Evolutionary conservation across 2,329 filamentous ascomycete species (phyloP).

Genomic region (Colletotrichum sp.): DNA sequence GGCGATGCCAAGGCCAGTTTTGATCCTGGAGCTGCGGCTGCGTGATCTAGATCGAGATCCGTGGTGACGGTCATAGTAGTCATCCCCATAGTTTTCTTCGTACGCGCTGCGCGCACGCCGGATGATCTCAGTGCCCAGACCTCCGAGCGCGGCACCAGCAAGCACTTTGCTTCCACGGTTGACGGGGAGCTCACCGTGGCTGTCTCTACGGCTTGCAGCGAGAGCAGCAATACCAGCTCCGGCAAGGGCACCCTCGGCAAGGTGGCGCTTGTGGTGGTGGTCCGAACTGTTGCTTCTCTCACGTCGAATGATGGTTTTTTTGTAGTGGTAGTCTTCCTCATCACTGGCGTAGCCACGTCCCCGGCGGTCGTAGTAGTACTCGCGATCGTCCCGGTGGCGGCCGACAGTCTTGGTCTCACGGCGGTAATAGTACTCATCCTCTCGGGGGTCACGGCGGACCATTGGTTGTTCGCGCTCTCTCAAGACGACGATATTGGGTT

Average conservation of each 20-base stretch:
- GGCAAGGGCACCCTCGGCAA: conserved; percentile 69
- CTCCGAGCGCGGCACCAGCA: conserved; percentile 67
- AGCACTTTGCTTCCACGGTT: conserved; percentile 63
- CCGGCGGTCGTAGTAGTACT: conserved; percentile 35
- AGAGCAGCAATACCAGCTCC: conserved; percentile 68
- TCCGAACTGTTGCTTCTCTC: conserved; percentile 56
- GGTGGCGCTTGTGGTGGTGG: conserved; percentile 58
- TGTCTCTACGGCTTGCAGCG: conserved; percentile 57
- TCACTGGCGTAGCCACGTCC: conserved; percentile 41
- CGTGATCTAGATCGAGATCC: conserved; percentile 37
- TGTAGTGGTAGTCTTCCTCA: conserved; percentile 45
- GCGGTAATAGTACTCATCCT: conserved; percentile 59
- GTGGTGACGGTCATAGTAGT: conserved; percentile 43
- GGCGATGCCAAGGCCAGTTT: conserved; percentile 67
- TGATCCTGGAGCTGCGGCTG: conserved; percentile 49
- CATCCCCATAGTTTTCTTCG: conserved; percentile 32
- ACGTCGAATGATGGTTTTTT: conserved; percentile 53
- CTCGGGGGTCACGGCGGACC: conserved; percentile 40
- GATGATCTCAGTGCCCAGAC: conserved; percentile 65
- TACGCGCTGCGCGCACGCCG: conserved; percentile 67
- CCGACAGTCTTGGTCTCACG: conserved; percentile 50
- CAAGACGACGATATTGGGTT: conserved; percentile 50
- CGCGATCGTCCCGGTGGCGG: conserved; percentile 29
- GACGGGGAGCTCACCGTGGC: conserved; percentile 53
- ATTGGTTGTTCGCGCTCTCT: conserved; percentile 44